Evolutionary conservation across 192 early-diverging fungal genomes (phyloP).

Genomic region (Geosiphon pyriformis): DNA sequence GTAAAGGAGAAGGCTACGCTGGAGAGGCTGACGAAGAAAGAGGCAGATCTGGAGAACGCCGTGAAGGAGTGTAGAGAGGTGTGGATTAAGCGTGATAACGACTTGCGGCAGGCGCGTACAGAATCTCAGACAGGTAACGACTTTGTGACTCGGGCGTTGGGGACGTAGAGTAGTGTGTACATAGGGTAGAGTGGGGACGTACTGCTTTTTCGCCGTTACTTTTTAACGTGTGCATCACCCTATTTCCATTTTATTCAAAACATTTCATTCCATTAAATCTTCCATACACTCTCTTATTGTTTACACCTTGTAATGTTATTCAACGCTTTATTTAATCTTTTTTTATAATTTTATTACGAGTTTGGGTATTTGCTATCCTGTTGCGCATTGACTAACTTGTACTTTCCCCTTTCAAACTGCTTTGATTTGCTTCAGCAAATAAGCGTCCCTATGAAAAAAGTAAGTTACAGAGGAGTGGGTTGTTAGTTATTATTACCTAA

Average conservation of each 20-base stretch:
- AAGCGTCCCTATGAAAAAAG: too few species aligned
- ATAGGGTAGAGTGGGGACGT: neutral
- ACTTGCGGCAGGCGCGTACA: neutral
- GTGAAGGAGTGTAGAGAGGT: neutral
- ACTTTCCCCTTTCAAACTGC: too few species aligned
- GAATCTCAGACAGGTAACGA: conserved; percentile 4
- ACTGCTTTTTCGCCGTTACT: conserved; percentile 14
- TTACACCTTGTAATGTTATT: too few species aligned
- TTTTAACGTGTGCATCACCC: conserved; percentile 20
- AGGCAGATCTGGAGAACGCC: conserved; percentile 6
- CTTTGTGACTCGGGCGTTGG: conserved; percentile 16
- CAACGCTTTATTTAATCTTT: too few species aligned
- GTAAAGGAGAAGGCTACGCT: neutral
- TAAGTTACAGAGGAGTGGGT: too few species aligned
- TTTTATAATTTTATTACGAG: too few species aligned
- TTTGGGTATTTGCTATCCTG: too few species aligned
- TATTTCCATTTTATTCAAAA: conserved; percentile 23
- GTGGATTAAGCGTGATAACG: neutral
- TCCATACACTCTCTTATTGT: neutral
- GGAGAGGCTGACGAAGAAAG: conserved; percentile 11
- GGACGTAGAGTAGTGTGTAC: conserved; percentile 10
- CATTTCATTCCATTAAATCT: neutral
- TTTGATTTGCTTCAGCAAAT: too few species aligned
- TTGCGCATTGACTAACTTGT: too few species aligned
- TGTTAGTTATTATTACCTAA: too few species aligned